Evolutionary conservation across 306 rosid genomes (phyloP), one percentile per base, ranked within the genome.

Genomic region (Styphnolobium japonicum): DNA sequence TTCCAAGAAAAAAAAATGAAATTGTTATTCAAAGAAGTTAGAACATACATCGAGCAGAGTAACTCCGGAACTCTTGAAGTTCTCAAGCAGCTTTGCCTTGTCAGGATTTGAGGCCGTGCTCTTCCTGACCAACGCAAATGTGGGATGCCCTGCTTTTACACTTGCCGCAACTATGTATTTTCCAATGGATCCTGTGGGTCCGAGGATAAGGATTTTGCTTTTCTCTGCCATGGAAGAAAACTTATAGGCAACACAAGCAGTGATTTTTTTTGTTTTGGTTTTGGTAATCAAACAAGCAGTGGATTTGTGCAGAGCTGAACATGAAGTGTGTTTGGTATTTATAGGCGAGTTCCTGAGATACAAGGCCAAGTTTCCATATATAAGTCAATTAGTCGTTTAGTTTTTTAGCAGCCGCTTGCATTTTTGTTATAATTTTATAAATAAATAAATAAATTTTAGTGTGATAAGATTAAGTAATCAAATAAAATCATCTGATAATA

Each of bases 111-210:
- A 77, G 18, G 34, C 45, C 2, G 77, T 34, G 82, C 40, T 79
- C 15, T 82, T 70, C 69, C 87, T 85, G 4, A 80, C 78, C 45
- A 87, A 65, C 0, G 71, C 85, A 67, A 25, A 85, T 0, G 88
- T 87, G 45, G 89, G 85, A 52, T 82, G 85, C 2, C 85, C 85
- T 5, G 77, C 87, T 53, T 85, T 80, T 0, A 68, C 15, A 21
- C 88, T 87, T 2, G 85, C 88, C 83, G 79, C 65, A 0, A 82
- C 82, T 33, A 87, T 55, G 68, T 58, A 81, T 22, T 85, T 82
- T 40, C 88, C 88, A 0, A 80, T 73, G 33, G 83, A 62, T 27
- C 88, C 87, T 0, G 88, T 80, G 0, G 82, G 61, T 76, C 91
- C 88, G 1, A 85, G 45, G 23, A 85, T 16, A 0, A 87, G 64